Percentiles rank a stretch among this genome's conserved stretches.
phyloP scores from a whole-genome alignment of 228 moss, liverwort and hornwort genomes.

The Sphagnum magellanicum region DNA sequence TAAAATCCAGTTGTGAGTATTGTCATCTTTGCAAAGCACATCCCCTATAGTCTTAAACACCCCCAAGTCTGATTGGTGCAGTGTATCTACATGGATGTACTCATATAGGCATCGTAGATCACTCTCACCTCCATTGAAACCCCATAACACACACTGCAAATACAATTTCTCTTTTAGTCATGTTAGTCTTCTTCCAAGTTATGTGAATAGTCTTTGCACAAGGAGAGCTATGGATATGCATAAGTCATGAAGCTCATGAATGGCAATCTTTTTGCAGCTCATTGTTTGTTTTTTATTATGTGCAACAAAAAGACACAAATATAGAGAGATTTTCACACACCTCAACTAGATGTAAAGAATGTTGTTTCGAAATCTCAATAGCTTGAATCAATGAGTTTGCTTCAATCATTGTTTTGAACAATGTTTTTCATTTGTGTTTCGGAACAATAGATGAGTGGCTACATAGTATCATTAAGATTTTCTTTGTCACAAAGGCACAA shows the following conservation, averaged over 20 bases:
- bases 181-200: no score
- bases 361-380: not conserved
- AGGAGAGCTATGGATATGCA: not conserved
- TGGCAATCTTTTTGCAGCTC: not conserved
- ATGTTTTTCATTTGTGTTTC: not conserved
- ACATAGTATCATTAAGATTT: not conserved
- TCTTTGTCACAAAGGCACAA: not conserved
- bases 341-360: not conserved
- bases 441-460: not conserved
- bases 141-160: slow-evolving; percentile 4
- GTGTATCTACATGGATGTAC: slow-evolving; percentile 4
- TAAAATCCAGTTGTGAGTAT: not conserved
- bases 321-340: not conserved
- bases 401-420: not conserved
- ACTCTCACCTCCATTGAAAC: slow-evolving; percentile 4
- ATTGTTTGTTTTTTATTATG: not conserved
- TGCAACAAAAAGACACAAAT: not conserved
- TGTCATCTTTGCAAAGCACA: not conserved
- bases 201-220: no score
- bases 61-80: slow-evolving; percentile 7
- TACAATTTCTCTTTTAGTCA: no score
- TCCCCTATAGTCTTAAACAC: slow-evolving; percentile 8
- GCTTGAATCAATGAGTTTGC: not conserved
- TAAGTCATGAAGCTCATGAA: not conserved
- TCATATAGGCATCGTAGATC: not conserved